A percentile compares a stretch with the other conserved stretches of the same genome.
These are phyloP conservation scores for Bullera alba DNA, from an alignment of 768 basidiomycete genomes.

Conservation along the genomic window DNA sequence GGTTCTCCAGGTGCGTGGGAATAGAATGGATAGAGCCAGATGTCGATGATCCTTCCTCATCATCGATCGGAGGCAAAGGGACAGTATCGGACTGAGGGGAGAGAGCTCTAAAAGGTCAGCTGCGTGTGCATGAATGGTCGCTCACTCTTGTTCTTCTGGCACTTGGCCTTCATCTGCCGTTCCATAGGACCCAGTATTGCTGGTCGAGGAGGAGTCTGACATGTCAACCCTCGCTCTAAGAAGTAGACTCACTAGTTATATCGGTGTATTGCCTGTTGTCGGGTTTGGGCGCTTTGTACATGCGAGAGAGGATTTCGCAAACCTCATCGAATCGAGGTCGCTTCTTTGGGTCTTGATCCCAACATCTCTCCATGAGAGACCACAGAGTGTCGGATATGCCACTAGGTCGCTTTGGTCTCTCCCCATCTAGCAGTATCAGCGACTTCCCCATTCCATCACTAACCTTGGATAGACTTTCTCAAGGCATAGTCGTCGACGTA, in stretches of 20 bases:
- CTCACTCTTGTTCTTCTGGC: slow-evolving; percentile 6
- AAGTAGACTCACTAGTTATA: slow-evolving; percentile 6
- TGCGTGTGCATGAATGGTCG: not conserved
- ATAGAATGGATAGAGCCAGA: slow-evolving; percentile 30
- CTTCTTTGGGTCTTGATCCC: slow-evolving; percentile 17
- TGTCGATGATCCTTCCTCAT: slow-evolving; percentile 23
- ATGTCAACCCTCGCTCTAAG: not conserved
- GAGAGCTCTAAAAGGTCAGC: slow-evolving; percentile 8
- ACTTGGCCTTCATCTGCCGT: slow-evolving; percentile 9
- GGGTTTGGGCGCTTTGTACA: slow-evolving; percentile 7
- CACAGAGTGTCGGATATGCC: slow-evolving; percentile 13
- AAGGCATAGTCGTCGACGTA: slow-evolving; percentile 45
- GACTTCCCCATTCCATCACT: not conserved
- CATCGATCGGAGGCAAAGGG: slow-evolving; percentile 8
- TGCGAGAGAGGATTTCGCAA: slow-evolving; percentile 6
- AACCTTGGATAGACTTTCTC: slow-evolving; percentile 47
- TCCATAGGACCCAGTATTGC: slow-evolving; percentile 2
- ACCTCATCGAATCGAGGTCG: slow-evolving; percentile 24
- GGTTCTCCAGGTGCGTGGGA: slow-evolving; percentile 14
- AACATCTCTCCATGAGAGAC: slow-evolving; percentile 18
- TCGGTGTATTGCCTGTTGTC: slow-evolving; percentile 1
- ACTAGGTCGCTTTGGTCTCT: slow-evolving; percentile 17
- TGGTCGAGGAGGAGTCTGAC: slow-evolving; percentile 5
- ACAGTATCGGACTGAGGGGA: slow-evolving; percentile 12
- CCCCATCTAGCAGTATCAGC: slow-evolving; percentile 6